Evolutionary conservation across 768 basidiomycete genomes (phyloP), one percentile per base, ranked within the genome.

Genomic region (Mrakia hoshinonis): DNA sequence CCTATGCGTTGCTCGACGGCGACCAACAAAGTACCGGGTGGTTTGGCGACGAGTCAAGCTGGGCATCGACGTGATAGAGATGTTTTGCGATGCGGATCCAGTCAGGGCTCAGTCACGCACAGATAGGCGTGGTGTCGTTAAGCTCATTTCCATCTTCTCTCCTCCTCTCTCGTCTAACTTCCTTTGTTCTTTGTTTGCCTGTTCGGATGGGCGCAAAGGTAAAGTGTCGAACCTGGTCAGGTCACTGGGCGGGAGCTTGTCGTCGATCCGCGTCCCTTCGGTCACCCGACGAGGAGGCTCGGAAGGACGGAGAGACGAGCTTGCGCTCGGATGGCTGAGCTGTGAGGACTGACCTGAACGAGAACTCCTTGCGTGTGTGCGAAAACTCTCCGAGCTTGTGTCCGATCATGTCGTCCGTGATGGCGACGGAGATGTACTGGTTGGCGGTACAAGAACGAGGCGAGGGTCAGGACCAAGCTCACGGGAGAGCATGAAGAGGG

Each of bases 401-500:
- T 0, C 95, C 95, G 1, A 99, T 92, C 95, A 98, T 98, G 79
- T 97, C 95, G 78, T 94, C 91, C 4, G 90, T 92, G 74, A 99
- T 84, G 54, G 84, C 80, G 49, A 99, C 88, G 0, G 93, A 93
- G 5, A 88, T 70, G 79, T 92, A 95, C 76, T 91, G 46, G 18
- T 5, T 10, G 13, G 26, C 5, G 36, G 4, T 1, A 7, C 26
- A 18, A n/a, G 26, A 51, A 36, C 36, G 24, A 64, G 36, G 26
- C 7, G n/a, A 36, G 46, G 34, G 15, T 13, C 26, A 46, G 4
- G 34, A 22, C 26, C 18, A n/a, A 61, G 18, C 43, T 22, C 31
- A 38, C 11, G 39, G 60, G 49, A 51, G 20, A n/a, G 31, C 12
- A 52, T 18, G 38, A 15, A n/a, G 49, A 43, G 34, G 29, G 46